Conservation (phyloP, 192 early-diverging fungal genomes). For the Haplosporangium gracile region DNA sequence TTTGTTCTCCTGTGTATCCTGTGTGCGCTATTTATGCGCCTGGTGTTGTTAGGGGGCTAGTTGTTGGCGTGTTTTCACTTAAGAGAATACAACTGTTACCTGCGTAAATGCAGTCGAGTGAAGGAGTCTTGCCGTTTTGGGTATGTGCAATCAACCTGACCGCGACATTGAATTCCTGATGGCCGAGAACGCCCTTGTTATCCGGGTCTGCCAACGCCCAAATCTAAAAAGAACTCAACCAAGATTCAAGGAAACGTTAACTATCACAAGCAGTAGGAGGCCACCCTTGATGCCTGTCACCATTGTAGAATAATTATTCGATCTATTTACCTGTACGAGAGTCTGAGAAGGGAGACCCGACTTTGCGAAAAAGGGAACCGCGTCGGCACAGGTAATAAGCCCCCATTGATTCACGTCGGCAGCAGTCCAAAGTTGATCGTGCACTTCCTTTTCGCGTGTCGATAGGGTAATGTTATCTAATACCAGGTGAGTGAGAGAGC, state of each 20-base stretch:
- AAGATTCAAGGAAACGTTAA: too few relatives aligned
- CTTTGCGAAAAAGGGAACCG: conserved; percentile 80
- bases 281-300: too few relatives aligned
- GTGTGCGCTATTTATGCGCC: too few relatives aligned
- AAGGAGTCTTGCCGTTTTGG: conserved; percentile 77
- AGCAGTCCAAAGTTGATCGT: conserved; percentile 69
- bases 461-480: conserved; percentile 58
- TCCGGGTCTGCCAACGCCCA: conserved; percentile 90
- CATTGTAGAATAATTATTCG: too few relatives aligned
- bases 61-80: too few relatives aligned
- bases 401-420: conserved; percentile 74
- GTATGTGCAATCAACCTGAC: conserved; percentile 91
- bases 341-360: conserved; percentile 72
- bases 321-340: conserved; percentile 66
- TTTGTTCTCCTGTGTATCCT: background rate
- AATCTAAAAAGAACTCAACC: too few relatives aligned
- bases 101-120: conserved; percentile 60
- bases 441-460: conserved; percentile 70
- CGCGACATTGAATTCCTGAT: conserved; percentile 80
- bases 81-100: too few relatives aligned
- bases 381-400: conserved; percentile 73
- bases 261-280: too few relatives aligned
- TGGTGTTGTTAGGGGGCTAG: too few relatives aligned
- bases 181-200: conserved; percentile 81
- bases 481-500: background rate